phyloP scores from a whole-genome alignment of 2,329 filamentous ascomycete species.

The Arthrobotrys pseudoclavata region DNA sequence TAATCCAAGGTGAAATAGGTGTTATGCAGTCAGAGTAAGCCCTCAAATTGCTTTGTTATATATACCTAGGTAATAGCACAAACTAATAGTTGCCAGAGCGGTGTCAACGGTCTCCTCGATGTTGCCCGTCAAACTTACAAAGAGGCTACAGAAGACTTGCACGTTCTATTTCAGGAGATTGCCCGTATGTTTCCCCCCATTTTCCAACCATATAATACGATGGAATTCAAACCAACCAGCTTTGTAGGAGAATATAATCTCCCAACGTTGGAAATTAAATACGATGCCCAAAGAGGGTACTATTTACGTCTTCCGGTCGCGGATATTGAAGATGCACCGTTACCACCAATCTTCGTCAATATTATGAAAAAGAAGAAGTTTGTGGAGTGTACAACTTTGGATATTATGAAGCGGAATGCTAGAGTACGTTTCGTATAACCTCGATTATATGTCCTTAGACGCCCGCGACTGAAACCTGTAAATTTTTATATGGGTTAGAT shows the following conservation, averaged over 20 bases:
- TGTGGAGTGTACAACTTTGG: constrained; percentile 88
- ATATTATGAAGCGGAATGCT: constrained; percentile 80
- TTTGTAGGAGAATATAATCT: constrained; percentile 37
- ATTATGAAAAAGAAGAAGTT: constrained; percentile 77
- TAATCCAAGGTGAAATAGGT: constrained; percentile 64
- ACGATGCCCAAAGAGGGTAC: constrained; percentile 82
- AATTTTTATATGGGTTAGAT: constrained; percentile 72
- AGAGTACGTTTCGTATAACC: constrained; percentile 62
- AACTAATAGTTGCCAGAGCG: constrained; percentile 70
- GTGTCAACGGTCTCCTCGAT: constrained; percentile 86
- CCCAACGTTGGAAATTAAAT: constrained; percentile 77
- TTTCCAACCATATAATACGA: constrained; percentile 28
- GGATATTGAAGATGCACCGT: constrained; percentile 73
- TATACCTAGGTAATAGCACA: not conserved
- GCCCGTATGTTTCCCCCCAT: constrained; percentile 69
- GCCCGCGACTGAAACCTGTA: not conserved
- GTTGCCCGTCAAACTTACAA: constrained; percentile 91
- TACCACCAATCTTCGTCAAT: constrained; percentile 84
- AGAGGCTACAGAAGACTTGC: constrained; percentile 83
- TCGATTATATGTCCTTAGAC: too few relatives aligned
- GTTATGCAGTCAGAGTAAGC: constrained; percentile 83
- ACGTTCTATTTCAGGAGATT: constrained; percentile 77
- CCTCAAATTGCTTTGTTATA: not conserved
- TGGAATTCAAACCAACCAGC: constrained; percentile 28
- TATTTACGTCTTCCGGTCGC: constrained; percentile 77